Percentiles rank a stretch among this genome's conserved stretches.
Evolutionary conservation across 495 filamentous ascomycete genomes (phyloP).

Genomic region (Penicillium lividum): DNA sequence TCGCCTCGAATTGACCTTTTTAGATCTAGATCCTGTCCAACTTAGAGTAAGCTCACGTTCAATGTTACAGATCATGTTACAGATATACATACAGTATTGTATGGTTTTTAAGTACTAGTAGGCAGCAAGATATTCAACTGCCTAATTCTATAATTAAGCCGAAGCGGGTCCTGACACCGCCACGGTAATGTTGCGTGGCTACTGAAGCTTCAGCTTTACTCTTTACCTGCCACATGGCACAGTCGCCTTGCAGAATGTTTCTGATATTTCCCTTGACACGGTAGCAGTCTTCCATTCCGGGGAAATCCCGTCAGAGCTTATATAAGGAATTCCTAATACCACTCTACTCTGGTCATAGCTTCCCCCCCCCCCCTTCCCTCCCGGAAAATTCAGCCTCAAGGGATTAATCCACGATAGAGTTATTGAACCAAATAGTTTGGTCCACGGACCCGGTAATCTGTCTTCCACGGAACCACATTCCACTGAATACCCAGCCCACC

Average conservation of each 20-base stretch:
- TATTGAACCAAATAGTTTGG: constrained; percentile 10
- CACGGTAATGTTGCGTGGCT: not conserved
- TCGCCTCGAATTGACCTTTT: constrained; percentile 6
- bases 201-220: not conserved
- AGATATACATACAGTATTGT: not conserved
- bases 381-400: constrained; percentile 14
- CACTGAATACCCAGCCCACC: constrained; percentile 7
- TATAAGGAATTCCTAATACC: constrained; percentile 19
- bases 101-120: not conserved
- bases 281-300: constrained; percentile 30
- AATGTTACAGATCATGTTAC: no score
- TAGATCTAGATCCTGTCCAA: not conserved
- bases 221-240: constrained; percentile 26
- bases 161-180: constrained; percentile 1
- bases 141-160: constrained; percentile 1
- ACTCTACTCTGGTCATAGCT: constrained; percentile 18
- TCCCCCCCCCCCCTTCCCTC: not conserved
- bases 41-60: not conserved
- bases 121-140: constrained; percentile 3
- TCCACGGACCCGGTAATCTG: not conserved
- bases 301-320: constrained; percentile 4
- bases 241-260: constrained; percentile 34
- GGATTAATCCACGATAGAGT: constrained; percentile 22
- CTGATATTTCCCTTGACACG: constrained; percentile 22
- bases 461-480: constrained; percentile 7